Evolutionary conservation across 2,329 filamentous ascomycete genomes (phyloP).

Genomic region (Tympanopsis confertula): DNA sequence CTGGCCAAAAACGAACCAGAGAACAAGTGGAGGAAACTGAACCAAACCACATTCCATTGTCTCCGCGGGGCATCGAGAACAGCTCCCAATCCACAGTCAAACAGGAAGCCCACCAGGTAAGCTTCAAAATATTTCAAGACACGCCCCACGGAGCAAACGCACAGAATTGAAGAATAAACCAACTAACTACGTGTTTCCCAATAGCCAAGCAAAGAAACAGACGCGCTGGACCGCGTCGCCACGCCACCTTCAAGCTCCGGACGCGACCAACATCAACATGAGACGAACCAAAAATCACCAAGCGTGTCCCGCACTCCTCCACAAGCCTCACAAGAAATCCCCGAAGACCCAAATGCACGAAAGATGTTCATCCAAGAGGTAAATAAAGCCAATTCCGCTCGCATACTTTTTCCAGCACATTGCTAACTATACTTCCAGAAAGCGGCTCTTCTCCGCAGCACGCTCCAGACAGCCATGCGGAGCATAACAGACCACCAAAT

Average conservation of each 20-base stretch:
- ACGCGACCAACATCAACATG: too few species aligned
- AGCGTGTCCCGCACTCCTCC: conserved; percentile 4
- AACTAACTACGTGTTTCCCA: too few species aligned
- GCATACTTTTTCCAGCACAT: neutral
- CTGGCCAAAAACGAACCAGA: conserved; percentile 25
- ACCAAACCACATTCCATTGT: too few species aligned
- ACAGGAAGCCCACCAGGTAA: too few species aligned
- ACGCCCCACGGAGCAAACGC: too few species aligned
- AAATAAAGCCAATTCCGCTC: conserved; percentile 3
- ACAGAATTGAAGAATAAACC: too few species aligned
- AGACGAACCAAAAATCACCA: conserved; percentile 6
- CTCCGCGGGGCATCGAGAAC: too few species aligned
- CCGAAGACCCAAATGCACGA: conserved; percentile 19
- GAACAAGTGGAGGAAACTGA: conserved; percentile 19
- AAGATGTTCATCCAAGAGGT: conserved; percentile 26
- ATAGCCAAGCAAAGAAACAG: too few species aligned
- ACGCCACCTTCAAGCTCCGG: too few species aligned
- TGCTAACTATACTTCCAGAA: conserved; percentile 13
- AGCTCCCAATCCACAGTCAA: too few species aligned
- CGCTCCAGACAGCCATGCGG: conserved; percentile 25
- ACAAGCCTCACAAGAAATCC: conserved; percentile 11
- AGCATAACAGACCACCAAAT: conserved; percentile 21
- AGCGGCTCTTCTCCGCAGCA: conserved; percentile 21
- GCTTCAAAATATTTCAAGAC: too few species aligned
- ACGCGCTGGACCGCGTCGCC: too few species aligned